These are phyloP conservation scores for Talaromyces adpressus DNA, from an alignment of 495 filamentous ascomycete genomes.

Conservation along the genomic window DNA sequence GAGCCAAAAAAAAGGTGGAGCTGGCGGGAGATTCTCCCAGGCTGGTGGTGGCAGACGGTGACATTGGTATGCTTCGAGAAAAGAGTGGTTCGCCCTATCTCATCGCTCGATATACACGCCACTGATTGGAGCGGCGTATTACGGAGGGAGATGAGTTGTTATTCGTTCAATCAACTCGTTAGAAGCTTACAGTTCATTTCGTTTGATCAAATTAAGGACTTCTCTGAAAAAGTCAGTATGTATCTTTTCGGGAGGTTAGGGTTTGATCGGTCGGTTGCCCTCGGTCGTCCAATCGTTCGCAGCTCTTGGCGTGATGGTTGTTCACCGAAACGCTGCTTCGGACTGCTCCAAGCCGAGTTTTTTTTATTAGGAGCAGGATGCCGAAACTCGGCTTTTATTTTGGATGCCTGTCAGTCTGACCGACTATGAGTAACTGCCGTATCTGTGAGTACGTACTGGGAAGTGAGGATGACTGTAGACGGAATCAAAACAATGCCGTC, in stretches of 20 bases:
- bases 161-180: not conserved
- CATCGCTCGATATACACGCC: not conserved
- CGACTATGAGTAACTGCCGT: not conserved
- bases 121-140: not conserved
- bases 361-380: not conserved
- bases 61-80: not conserved
- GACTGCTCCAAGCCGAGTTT: slow-evolving; percentile 1
- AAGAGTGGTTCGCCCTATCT: slow-evolving; percentile 1
- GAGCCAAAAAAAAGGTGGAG: slow-evolving; percentile 8
- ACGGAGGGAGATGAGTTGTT: not conserved
- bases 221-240: not conserved
- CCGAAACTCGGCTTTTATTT: not conserved
- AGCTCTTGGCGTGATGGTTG: not conserved
- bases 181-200: not conserved
- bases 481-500: not conserved
- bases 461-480: not conserved
- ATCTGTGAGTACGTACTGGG: not conserved
- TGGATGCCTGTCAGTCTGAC: not conserved
- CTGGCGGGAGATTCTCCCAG: slow-evolving; percentile 6
- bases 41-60: not conserved
- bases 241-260: not conserved
- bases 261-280: slow-evolving; percentile 4
- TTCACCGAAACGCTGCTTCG: not conserved
- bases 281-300: not conserved
- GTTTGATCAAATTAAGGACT: not conserved